Evolutionary conservation across 305 asterid species (phyloP).

Genomic region (Andrographis paniculata): DNA sequence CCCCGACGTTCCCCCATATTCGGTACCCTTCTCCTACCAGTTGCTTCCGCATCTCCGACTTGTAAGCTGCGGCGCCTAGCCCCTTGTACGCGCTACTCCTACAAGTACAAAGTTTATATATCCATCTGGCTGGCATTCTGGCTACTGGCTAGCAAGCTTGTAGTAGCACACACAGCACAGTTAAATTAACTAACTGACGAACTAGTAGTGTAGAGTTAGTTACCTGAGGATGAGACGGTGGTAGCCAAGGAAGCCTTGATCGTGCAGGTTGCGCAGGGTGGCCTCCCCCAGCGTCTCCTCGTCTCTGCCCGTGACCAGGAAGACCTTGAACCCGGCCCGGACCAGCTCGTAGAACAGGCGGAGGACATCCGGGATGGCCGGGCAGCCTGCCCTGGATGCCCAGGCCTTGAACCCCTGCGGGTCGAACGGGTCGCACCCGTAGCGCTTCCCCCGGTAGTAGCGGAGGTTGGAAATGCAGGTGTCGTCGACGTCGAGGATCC

Average conservation of each 20-base stretch:
- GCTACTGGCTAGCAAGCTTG: too few relatives aligned
- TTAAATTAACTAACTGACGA: background rate
- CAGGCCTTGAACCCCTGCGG: slow-evolving; percentile 45
- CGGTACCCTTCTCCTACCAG: slow-evolving; percentile 40
- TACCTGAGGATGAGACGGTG: slow-evolving; percentile 48
- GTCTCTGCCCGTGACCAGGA: slow-evolving; percentile 49
- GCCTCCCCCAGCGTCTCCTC: slow-evolving; percentile 41
- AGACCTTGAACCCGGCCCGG: slow-evolving; percentile 36
- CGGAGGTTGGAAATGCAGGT: slow-evolving; percentile 54
- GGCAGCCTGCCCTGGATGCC: slow-evolving; percentile 41
- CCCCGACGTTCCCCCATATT: slow-evolving; percentile 58
- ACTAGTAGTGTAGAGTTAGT: background rate
- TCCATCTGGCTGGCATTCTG: background rate
- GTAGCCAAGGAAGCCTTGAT: slow-evolving; percentile 41
- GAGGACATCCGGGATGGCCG: slow-evolving; percentile 38
- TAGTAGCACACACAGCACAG: too few relatives aligned
- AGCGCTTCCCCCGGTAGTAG: slow-evolving; percentile 35
- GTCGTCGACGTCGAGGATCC: slow-evolving; percentile 61
- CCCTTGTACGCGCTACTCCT: slow-evolving; percentile 36
- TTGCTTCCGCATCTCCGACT: slow-evolving; percentile 37
- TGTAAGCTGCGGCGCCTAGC: slow-evolving; percentile 31
- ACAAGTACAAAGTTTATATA: background rate
- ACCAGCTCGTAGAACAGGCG: slow-evolving; percentile 36
- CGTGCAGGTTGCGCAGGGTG: slow-evolving; percentile 28
- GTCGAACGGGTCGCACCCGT: slow-evolving; percentile 58